A percentile compares a stretch with the other conserved stretches of the same genome.
Conservation (phyloP, 306 rosid genomes). For the Betula pendula region DNA sequence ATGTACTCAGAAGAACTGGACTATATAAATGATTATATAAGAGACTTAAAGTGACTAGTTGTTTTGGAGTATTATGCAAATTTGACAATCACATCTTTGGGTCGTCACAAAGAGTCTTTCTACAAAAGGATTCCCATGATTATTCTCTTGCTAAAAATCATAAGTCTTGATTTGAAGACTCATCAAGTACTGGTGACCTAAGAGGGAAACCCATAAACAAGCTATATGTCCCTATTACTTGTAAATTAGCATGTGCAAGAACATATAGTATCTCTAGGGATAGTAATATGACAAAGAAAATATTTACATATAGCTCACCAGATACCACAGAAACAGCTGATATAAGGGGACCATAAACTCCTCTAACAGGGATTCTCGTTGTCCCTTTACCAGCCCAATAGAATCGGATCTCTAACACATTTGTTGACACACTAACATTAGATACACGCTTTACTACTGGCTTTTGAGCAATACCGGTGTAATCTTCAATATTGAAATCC, state of each 20-base stretch:
- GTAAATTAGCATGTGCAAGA: not conserved
- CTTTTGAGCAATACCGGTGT: constrained; percentile 41
- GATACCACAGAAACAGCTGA: constrained; percentile 70
- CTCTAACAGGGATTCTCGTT: constrained; percentile 57
- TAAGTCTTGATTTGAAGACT: not conserved
- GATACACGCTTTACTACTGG: constrained; percentile 32
- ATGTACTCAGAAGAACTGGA: too few relatives aligned
- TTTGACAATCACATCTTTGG: too few relatives aligned
- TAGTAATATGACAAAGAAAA: not conserved
- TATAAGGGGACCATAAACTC: constrained; percentile 70
- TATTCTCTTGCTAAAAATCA: not conserved
- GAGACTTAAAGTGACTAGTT: too few relatives aligned
- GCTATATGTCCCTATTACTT: too few relatives aligned
- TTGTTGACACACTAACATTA: constrained; percentile 43
- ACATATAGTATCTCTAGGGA: not conserved
- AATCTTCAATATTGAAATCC: constrained; percentile 58
- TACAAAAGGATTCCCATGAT: not conserved
- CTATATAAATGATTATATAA: too few relatives aligned
- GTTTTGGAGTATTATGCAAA: too few relatives aligned
- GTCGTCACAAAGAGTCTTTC: not conserved
- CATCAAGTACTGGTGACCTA: not conserved
- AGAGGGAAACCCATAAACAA: not conserved
- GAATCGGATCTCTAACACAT: constrained; percentile 59
- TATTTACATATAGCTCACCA: constrained; percentile 38
- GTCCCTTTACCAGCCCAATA: constrained; percentile 66